Evolutionary conservation across 2,329 filamentous ascomycete species (phyloP), one percentile per base, ranked within the genome.

Genomic region (Byssothecium circinans): DNA sequence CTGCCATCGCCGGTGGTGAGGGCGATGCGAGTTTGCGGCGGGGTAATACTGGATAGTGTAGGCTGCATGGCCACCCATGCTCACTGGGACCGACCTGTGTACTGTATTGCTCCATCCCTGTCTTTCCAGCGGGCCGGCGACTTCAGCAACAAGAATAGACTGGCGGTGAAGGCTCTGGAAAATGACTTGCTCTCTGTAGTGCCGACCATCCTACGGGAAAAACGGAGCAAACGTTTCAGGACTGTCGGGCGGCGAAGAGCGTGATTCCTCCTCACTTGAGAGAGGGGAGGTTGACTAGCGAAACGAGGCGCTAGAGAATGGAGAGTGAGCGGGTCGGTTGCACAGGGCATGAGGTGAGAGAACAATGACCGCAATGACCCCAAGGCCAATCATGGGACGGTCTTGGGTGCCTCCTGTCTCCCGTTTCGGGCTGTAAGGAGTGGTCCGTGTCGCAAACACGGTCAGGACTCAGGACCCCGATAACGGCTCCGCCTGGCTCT

Each of bases 101-200:
- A 32, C 8, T 32, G 12, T 54, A 61, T 65, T 65, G 52, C 53
- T 50, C 34, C 27, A 60, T 54, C 56, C 54, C 42, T 47, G 57
- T 49, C 42, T 40, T 45, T 43, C 45, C 47, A 49, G 47, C 44
- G 36, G 38, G 43, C 44, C 40, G 48, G 43, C 38, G 41, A 50
- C 29, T 40, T 40, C 49, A 29, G 36, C 22, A 38, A 44, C 55
- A 59, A 59, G 55, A 61, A 62, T 63, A 69, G 65, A 68, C 60
- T 52, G 63, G 67, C 67, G 65, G 67, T 70, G 65, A 62, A 45
- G 42, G n/a, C n/a, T n/a, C n/a, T n/a, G n/a, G n/a, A n/a, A n/a
- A n/a, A 35, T 17, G 34, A 29, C 40, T 23, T 45, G 37, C 30
- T 42, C 18, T 32, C 37, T 43, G 35, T 32, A 49, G 54, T 43